Evolutionary conservation across 352 stramenopile species (phyloP), one percentile per base, ranked within the genome.

Genomic region (Blastocystis hominis): DNA sequence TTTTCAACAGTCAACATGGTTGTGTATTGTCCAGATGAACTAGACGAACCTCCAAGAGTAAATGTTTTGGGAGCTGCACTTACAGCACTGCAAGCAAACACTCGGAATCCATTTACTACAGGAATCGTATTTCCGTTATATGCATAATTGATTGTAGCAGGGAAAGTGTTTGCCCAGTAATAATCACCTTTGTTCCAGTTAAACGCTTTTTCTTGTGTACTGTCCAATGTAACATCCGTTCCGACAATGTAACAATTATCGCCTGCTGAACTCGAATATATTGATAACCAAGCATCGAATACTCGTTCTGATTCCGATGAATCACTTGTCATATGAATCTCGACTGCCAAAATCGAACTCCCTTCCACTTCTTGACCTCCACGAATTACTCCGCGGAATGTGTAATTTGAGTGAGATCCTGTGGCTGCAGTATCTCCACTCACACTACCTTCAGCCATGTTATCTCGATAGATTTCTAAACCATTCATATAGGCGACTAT

Each of bases 381-480:
- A 0, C 63, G 63, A 75, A 75, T 75, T 5, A 75, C 63, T 53
- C 63, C 63, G 5, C 24, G 3, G 24, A 53, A 75, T 0, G n/a
- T 20, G 40, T 75, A 75, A 30, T 44, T 47, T 42, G 63, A 13
- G 40, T 75, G 17, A 75, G 46, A 40, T 5, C 46, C 46, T 47
- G 38, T 24, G 40, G 63, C 63, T 47, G 38, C 46, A 53, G 63
- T 75, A 7, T 17, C 38, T 24, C 20, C 20, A 30, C n/a, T 53
- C 10, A 75, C 63, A 1, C n/a, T 44, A 0, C 63, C 63, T 75
- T 36, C 40, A 20, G 63, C 17, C 76, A 86, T 86, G 34, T 80
- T 80, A 56, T 72, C 76, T 86, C 76, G 62, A n/a, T 79, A 86
- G 30, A 86, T 63, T 54, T 86, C 76, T 34, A 55, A 56, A 34